A percentile compares a stretch with the other conserved stretches of the same genome.
Conservation (phyloP, 2,329 filamentous ascomycete species). For the Conoideocrella luteorostrata region DNA sequence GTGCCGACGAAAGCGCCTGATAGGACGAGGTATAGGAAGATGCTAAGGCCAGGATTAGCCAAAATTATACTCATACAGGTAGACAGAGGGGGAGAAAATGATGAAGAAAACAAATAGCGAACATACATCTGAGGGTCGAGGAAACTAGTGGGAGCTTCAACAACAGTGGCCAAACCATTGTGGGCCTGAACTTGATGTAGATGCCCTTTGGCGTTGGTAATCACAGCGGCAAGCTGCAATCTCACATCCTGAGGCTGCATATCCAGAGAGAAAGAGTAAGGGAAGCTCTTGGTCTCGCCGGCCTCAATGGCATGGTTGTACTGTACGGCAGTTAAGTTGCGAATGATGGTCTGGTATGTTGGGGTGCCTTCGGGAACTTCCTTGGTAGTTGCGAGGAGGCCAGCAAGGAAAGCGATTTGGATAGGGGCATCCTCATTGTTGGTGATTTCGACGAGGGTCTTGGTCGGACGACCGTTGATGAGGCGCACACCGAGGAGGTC, state of each 20-base stretch:
- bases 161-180: conserved; percentile 77
- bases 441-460: conserved; percentile 72
- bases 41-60: conserved; percentile 45
- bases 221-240: conserved; percentile 68
- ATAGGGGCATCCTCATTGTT: conserved; percentile 78
- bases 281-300: conserved; percentile 68
- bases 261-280: conserved; percentile 82
- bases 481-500: conserved; percentile 94
- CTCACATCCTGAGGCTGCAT: conserved; percentile 87
- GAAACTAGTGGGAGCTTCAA: conserved; percentile 85
- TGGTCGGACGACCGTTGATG: conserved; percentile 83
- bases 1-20: conserved; percentile 69
- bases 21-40: conserved; percentile 96
- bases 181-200: conserved; percentile 74
- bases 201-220: conserved; percentile 59
- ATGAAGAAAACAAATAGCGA: neutral
- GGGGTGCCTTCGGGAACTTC: conserved; percentile 39
- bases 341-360: conserved; percentile 54
- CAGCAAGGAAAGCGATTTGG: conserved; percentile 68
- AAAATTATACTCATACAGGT: too few relatives aligned
- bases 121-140: conserved; percentile 93
- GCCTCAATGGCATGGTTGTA: conserved; percentile 70
- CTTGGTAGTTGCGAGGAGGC: conserved; percentile 58
- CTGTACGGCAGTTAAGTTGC: conserved; percentile 74
- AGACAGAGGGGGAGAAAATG: neutral